Percentiles rank a stretch among this genome's conserved stretches.
These are phyloP conservation scores for Chaetomiaceae sp. DNA, from an alignment of 2,329 filamentous ascomycete species.

Conservation along the genomic window DNA sequence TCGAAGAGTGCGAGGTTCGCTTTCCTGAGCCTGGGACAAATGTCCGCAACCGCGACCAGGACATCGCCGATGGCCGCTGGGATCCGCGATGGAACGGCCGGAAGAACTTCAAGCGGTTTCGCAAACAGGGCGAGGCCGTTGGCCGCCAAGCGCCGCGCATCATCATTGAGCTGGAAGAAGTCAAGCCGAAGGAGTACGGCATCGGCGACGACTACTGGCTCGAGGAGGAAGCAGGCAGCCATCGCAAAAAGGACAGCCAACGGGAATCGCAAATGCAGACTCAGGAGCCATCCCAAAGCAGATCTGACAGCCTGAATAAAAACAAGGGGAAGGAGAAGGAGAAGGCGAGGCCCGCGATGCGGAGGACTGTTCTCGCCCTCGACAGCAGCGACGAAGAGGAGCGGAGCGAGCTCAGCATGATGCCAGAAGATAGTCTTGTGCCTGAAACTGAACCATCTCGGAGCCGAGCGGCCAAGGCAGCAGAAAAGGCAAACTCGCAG, in stretches of 20 bases:
- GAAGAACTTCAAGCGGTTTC: constrained; percentile 93
- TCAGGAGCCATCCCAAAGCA: constrained; percentile 5
- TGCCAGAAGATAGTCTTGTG: constrained; percentile 18
- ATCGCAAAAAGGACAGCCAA: constrained; percentile 25
- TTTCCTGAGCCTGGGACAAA: constrained; percentile 23
- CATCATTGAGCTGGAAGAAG: constrained; percentile 69
- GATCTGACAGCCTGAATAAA: constrained; percentile 22
- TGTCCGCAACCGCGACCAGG: constrained; percentile 42
- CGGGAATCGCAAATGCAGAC: constrained; percentile 18
- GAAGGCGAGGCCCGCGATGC: background rate
- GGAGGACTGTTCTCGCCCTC: constrained; percentile 28
- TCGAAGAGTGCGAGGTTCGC: constrained; percentile 70
- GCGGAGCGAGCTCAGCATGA: constrained; percentile 11
- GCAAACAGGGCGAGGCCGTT: constrained; percentile 48
- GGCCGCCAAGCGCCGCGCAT: constrained; percentile 45
- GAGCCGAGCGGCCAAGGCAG: constrained; percentile 33
- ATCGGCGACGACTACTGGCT: constrained; percentile 76
- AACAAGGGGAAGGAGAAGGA: constrained; percentile 16
- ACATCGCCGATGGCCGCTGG: constrained; percentile 61
- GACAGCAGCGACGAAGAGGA: constrained; percentile 38
- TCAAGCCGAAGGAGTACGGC: constrained; percentile 65
- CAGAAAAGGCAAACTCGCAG: constrained; percentile 28
- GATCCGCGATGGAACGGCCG: constrained; percentile 87
- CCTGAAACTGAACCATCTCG: constrained; percentile 28
- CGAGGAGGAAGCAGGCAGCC: constrained; percentile 41